phyloP scores from a whole-genome alignment of 306 rosid genomes.

The Delonix regia region DNA sequence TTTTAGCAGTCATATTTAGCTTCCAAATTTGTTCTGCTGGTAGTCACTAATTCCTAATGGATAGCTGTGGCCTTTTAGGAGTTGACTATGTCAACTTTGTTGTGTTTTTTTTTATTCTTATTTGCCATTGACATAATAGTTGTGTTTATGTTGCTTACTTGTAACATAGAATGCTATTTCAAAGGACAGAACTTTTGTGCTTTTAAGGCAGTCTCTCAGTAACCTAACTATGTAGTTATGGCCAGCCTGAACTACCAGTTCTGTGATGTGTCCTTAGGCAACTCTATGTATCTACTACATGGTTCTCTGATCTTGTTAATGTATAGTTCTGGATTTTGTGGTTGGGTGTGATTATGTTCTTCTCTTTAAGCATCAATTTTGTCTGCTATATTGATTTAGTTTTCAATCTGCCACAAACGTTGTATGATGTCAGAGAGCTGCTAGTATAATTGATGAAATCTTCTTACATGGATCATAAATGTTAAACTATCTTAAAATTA shows the following conservation, averaged over 20 bases:
- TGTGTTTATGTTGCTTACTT: not conserved
- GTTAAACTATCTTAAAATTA: not conserved
- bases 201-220: not conserved
- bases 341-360: slow-evolving; percentile 4
- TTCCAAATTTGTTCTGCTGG: not conserved
- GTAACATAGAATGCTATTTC: not conserved
- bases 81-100: not conserved
- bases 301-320: not conserved
- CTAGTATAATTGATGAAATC: not conserved
- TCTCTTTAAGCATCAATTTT: not conserved
- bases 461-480: not conserved
- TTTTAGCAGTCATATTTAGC: not conserved
- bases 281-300: not conserved
- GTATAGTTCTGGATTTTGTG: not conserved
- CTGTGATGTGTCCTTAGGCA: not conserved
- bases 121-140: not conserved
- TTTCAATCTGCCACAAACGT: not conserved
- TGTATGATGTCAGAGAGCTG: too few relatives aligned
- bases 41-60: not conserved
- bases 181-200: not conserved
- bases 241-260: not conserved
- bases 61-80: not conserved
- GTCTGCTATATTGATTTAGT: not conserved
- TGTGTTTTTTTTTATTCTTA: not conserved
- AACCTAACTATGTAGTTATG: not conserved